phyloP scores from a whole-genome alignment of 331 rosid genomes.

The Pyrus hybrid region DNA sequence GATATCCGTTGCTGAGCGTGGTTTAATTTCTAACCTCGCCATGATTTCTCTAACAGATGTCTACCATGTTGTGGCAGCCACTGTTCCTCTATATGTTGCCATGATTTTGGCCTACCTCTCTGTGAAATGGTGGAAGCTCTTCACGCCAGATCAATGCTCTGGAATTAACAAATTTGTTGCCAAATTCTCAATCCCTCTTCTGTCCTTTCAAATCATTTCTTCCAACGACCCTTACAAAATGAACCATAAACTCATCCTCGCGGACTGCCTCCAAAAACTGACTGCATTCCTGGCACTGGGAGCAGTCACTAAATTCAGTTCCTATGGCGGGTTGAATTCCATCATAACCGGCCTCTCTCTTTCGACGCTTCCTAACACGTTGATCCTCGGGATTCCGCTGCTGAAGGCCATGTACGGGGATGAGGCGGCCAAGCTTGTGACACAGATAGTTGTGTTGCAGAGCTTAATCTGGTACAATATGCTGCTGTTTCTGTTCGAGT shows the following conservation, averaged over 20 bases:
- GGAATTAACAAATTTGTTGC: conserved; percentile 95
- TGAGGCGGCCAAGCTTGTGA: conserved; percentile 47
- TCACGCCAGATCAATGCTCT: conserved; percentile 82
- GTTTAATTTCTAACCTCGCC: conserved; percentile 1
- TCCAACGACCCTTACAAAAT: conserved; percentile 67
- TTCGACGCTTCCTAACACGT: conserved; percentile 86
- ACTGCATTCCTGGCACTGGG: conserved; percentile 42
- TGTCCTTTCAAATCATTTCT: conserved; percentile 82
- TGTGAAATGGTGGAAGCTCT: conserved; percentile 88
- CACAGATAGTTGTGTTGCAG: conserved; percentile 78
- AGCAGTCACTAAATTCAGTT: conserved; percentile 41
- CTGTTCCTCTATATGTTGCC: conserved; percentile 76
- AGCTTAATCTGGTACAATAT: conserved; percentile 87
- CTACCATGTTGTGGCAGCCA: conserved; percentile 75
- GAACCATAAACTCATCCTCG: conserved; percentile 58
- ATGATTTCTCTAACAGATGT: conserved; percentile 74
- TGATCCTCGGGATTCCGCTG: conserved; percentile 84
- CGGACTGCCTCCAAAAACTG: conserved; percentile 64
- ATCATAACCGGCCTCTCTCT: conserved; percentile 77
- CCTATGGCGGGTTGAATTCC: conserved; percentile 58
- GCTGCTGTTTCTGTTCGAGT: conserved; percentile 70
- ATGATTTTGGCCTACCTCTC: conserved; percentile 78
- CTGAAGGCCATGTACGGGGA: conserved; percentile 81
- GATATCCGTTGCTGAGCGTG: too few species aligned
- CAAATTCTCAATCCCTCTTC: conserved; percentile 74